phyloP scores from a whole-genome alignment of 805 yeast genomes.

The Candida ipomoeae region DNA sequence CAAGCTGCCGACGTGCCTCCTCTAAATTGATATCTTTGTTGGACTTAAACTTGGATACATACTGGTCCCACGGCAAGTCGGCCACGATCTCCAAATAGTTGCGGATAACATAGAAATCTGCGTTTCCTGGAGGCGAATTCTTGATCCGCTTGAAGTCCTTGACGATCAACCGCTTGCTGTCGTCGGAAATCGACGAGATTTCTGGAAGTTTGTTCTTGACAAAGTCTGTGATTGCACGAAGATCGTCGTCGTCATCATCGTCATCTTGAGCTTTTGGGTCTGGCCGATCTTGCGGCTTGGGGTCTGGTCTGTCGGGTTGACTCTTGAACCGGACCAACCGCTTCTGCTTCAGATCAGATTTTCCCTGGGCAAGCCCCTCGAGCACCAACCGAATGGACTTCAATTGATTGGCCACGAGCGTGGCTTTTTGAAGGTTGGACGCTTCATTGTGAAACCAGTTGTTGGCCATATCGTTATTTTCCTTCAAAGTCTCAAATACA shows the following conservation, averaged over 20 bases:
- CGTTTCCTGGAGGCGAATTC: conserved; percentile 45
- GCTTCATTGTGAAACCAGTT: conserved; percentile 50
- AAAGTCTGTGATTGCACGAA: conserved; percentile 34
- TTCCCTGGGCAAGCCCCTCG: conserved; percentile 35
- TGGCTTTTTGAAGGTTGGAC: conserved; percentile 48
- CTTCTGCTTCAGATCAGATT: not conserved
- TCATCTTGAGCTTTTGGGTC: conserved; percentile 18
- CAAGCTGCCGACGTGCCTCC: conserved; percentile 53
- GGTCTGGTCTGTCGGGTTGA: not conserved
- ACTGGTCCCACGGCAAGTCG: conserved; percentile 60
- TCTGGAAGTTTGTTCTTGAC: conserved; percentile 34
- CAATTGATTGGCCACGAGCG: conserved; percentile 51
- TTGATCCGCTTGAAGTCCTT: conserved; percentile 55
- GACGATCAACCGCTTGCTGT: conserved; percentile 36
- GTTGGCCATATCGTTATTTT: conserved; percentile 32
- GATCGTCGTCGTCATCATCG: conserved; percentile 44
- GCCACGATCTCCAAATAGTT: conserved; percentile 61
- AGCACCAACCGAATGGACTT: conserved; percentile 47
- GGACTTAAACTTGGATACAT: conserved; percentile 26
- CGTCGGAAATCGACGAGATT: conserved; percentile 30
- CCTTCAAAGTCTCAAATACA: conserved; percentile 33
- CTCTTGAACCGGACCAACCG: conserved; percentile 7
- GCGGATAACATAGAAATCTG: conserved; percentile 61
- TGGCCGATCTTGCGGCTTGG: not conserved
- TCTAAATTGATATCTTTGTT: conserved; percentile 49